Evolutionary conservation across 805 yeast species (phyloP), one percentile per base, ranked within the genome.

Genomic region (Lachancea quebecensis): DNA sequence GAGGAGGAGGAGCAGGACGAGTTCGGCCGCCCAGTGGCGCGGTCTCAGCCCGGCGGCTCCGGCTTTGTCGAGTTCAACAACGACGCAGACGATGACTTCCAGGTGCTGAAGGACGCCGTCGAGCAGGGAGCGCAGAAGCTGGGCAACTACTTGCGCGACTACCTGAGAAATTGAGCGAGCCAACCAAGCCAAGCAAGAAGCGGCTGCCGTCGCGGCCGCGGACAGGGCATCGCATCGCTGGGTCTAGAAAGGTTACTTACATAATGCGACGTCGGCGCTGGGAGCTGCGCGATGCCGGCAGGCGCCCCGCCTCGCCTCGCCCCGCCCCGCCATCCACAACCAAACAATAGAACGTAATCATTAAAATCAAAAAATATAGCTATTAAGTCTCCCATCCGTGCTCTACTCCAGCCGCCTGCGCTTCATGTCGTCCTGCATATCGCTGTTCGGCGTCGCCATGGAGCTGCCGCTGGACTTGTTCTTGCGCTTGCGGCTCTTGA

Each of bases 101-200:
- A 84, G 40, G 88, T 82, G 46, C 69, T 93, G 59, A 89, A 86
- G 69, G 96, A 87, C 65, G 96, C 89, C 12, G 75, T 93, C 51
- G 98, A 91, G 66, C 85, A 80, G 53, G 98, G 98, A 48, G 98
- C 97, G 18, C 85, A 82, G 60, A 89, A 86, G 67, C 71, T 91
- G 45, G 87, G 95, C 27, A 84, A 82, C 27, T 81, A 84, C 61
- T 72, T 93, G 70, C 79, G 98, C 58, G 97, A 91, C 60, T 88
- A 86, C 58, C 70, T 91, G 62, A 78, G 78, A 58, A 70, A 62
- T 39, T 65, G 45, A 41, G n/a, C 34, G 4, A 31, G 9, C 18
- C 10, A 21, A 21, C 4, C 25, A 21, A 21, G 25, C 18, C 10
- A 21, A 21, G 7, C 25, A 21, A 21, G 25, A 21, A 4, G 25